Evolutionary conservation across 176 grass and related monocot genomes (phyloP), one percentile per base, ranked within the genome.

Genomic region (Tuctoria greenei): DNA sequence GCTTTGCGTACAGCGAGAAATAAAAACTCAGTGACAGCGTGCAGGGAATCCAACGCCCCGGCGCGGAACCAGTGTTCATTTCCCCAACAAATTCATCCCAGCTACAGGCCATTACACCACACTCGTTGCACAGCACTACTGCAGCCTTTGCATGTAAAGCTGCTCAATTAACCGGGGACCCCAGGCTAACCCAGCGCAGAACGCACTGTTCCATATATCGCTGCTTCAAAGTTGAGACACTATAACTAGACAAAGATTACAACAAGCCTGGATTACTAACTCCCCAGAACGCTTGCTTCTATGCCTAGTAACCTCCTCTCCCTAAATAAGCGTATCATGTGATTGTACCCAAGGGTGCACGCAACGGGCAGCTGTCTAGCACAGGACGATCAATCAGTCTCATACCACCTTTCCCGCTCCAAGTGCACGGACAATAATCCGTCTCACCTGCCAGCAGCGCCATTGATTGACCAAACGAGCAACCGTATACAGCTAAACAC

Each of bases 311-410:
- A 71, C 47, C 67, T 65, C 57, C 27, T 54, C 0, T 67, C 72
- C 47, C 78, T 36, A 66, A 73, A 42, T 52, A 78, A 42, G 60
- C 46, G 56, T 6, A 70, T 13, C 79, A 36, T 77, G 79, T 77
- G 66, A 26, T 52, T 66, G 68, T 62, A 79, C 2, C 85, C 74
- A 55, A 61, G 62, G 80, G 44, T 75, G 75, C 75, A 83, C 80
- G 86, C 81, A 69, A 75, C 81, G 64, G 0, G 45, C 75, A 83
- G 73, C 76, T 25, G 38, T 62, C 47, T 36, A 0, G 25, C 62
- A 59, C 56, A 5, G 37, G 37, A 45, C 54, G 18, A 54, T 17
- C 39, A 40, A 52, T 51, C 71, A 6, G 71, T 9, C 66, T 35
- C 84, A 20, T 42, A 25, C n/a, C 12, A 11, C 18, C 44, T n/a